These are phyloP conservation scores for Bipolaris zeicola DNA, from an alignment of 2,329 filamentous ascomycete species.

Conservation along the genomic window DNA sequence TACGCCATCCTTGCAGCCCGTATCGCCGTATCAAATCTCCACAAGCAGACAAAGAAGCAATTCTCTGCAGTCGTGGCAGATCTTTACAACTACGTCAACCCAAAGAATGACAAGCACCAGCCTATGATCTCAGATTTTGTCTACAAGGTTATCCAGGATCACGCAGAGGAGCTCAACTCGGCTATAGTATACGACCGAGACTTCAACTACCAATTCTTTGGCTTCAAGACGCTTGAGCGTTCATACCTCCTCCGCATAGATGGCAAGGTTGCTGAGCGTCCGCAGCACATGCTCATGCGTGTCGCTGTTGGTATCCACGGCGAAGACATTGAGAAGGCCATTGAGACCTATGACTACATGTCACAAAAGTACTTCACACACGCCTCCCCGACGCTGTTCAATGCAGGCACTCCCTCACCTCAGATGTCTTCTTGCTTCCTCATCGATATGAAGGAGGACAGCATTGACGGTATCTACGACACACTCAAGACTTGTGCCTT, in stretches of 20 bases:
- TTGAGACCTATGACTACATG: conserved; percentile 99
- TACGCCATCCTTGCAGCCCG: conserved; percentile 98
- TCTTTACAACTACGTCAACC: conserved; percentile 94
- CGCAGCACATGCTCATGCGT: conserved; percentile 99
- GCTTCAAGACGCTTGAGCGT: conserved; percentile 98
- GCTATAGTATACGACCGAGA: conserved; percentile 99
- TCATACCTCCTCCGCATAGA: conserved; percentile 96
- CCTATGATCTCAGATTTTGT: conserved; percentile 95
- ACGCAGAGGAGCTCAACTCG: conserved; percentile 96
- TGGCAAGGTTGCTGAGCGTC: conserved; percentile 94
- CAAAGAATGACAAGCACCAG: conserved; percentile 79
- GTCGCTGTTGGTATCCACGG: conserved; percentile 97
- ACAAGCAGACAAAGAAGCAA: conserved; percentile 99
- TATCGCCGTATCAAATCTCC: conserved; percentile 98
- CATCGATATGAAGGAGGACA: conserved; percentile 99
- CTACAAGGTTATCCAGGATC: conserved; percentile 92
- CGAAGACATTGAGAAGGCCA: conserved; percentile 88
- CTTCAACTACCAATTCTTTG: conserved; percentile 99
- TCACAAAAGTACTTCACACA: conserved; percentile 99
- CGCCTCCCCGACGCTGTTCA: conserved; percentile 96
- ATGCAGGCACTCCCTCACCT: conserved; percentile 90
- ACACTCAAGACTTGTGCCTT: conserved; percentile 98
- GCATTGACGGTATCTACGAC: conserved; percentile 98
- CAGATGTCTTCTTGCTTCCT: conserved; percentile 98
- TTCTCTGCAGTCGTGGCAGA: conserved; percentile 95